These are phyloP conservation scores for Fusarium oligoseptatum DNA, from an alignment of 2,329 filamentous ascomycete species.

Conservation along the genomic window DNA sequence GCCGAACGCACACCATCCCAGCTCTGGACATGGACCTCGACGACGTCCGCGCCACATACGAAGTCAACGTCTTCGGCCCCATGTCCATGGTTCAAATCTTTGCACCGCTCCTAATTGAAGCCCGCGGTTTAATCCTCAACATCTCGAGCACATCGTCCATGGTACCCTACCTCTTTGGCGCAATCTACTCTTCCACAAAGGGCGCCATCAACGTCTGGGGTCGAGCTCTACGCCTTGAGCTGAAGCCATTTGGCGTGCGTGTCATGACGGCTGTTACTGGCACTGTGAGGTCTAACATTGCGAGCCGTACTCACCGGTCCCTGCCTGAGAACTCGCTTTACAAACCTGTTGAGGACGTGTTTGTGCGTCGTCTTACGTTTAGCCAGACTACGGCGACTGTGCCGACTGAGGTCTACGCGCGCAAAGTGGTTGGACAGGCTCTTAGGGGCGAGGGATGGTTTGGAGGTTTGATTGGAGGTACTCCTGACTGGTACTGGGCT, in stretches of 20 bases:
- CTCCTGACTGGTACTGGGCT: conserved; percentile 53
- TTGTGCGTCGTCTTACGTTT: conserved; percentile 60
- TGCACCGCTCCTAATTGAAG: conserved; percentile 61
- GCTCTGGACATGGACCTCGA: conserved; percentile 65
- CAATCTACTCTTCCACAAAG: conserved; percentile 69
- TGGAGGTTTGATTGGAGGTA: conserved; percentile 49
- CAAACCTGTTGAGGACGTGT: conserved; percentile 59
- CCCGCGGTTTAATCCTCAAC: conserved; percentile 67
- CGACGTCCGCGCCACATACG: conserved; percentile 66
- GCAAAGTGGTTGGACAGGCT: conserved; percentile 57
- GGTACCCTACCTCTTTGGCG: conserved; percentile 66
- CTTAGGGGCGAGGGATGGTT: conserved; percentile 56
- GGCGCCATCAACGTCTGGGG: conserved; percentile 67
- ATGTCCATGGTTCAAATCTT: conserved; percentile 69
- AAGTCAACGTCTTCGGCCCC: conserved; percentile 69
- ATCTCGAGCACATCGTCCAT: conserved; percentile 66
- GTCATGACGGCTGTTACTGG: conserved; percentile 70
- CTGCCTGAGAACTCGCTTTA: conserved; percentile 64
- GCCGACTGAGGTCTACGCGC: conserved; percentile 59
- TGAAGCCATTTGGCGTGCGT: conserved; percentile 66
- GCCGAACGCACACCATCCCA: conserved; percentile 64
- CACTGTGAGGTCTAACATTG: conserved; percentile 65
- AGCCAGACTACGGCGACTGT: conserved; percentile 63
- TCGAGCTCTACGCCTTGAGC: conserved; percentile 65
- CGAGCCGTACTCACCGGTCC: conserved; percentile 54